Evolutionary conservation across 768 basidiomycete genomes (phyloP).

Genomic region (Candolleomyces efflorescens): DNA sequence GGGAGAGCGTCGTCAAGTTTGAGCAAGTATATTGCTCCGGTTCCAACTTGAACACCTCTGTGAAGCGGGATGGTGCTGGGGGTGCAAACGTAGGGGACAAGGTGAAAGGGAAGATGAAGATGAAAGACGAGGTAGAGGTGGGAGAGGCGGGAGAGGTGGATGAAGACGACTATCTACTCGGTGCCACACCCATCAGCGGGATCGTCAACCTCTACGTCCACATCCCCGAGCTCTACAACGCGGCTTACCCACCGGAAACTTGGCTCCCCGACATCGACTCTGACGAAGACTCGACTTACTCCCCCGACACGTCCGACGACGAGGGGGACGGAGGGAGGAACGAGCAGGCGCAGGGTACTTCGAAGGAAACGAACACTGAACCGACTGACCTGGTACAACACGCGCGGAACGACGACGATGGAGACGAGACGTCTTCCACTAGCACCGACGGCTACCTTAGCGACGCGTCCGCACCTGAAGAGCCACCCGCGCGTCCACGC

Average conservation of each 20-base stretch:
- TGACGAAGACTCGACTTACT: background rate
- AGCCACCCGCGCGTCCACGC: background rate
- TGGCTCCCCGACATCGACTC: background rate
- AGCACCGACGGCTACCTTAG: no score
- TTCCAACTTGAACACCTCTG: no score
- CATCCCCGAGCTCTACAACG: background rate
- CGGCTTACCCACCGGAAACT: background rate
- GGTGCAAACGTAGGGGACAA: background rate
- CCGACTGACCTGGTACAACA: no score
- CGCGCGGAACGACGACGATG: no score
- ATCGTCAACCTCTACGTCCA: background rate
- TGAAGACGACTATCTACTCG: no score
- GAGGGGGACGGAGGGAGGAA: background rate
- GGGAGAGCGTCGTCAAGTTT: background rate
- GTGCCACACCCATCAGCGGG: background rate
- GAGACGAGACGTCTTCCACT: no score
- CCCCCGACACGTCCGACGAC: background rate
- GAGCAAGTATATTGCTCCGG: background rate
- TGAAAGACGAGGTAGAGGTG: background rate
- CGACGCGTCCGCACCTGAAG: no score
- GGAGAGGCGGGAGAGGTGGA: background rate
- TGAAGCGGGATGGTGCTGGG: no score
- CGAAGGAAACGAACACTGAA: background rate
- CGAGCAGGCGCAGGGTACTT: background rate
- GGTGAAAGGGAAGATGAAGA: background rate